Percentiles rank a stretch among this genome's conserved stretches.
phyloP scores from a whole-genome alignment of 225 moss, liverwort and hornwort genomes.

The Polytrichum commune region DNA sequence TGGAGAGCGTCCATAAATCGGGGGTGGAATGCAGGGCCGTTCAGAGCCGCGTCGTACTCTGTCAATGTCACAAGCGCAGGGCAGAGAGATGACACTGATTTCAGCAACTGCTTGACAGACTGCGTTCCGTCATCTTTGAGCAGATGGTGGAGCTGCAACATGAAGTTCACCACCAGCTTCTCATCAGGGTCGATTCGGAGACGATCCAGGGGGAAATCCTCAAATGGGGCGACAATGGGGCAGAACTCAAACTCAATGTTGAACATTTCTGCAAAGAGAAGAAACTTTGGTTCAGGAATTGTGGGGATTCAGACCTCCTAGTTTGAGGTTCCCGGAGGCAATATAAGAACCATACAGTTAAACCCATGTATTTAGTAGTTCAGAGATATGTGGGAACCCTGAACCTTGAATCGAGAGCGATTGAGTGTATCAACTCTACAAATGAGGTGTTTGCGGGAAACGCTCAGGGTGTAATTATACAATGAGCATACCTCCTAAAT shows the following conservation, averaged over 20 bases:
- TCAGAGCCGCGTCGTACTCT: slow-evolving; percentile 66
- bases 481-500: no score
- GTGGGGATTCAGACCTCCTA: no score
- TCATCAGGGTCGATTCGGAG: slow-evolving; percentile 34
- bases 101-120: slow-evolving; percentile 28
- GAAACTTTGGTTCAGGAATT: no score
- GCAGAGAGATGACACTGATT: slow-evolving; percentile 35
- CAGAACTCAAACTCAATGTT: slow-evolving; percentile 57
- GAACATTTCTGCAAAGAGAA: slow-evolving; percentile 32
- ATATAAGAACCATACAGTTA: no score
- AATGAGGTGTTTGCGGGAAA: no score
- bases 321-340: no score
- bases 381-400: no score
- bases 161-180: slow-evolving; percentile 49
- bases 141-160: slow-evolving; percentile 61
- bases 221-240: slow-evolving; percentile 31
- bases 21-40: slow-evolving; percentile 38
- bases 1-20: slow-evolving; percentile 64
- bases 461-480: no score
- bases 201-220: slow-evolving; percentile 38
- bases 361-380: no score
- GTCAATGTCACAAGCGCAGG: slow-evolving; percentile 61
- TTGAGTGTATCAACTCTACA: no score
- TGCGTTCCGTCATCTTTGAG: slow-evolving; percentile 34
- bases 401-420: no score